Evolutionary conservation across 2,329 filamentous ascomycete species (phyloP), one percentile per base, ranked within the genome.

Genomic region (Penicillium freii): DNA sequence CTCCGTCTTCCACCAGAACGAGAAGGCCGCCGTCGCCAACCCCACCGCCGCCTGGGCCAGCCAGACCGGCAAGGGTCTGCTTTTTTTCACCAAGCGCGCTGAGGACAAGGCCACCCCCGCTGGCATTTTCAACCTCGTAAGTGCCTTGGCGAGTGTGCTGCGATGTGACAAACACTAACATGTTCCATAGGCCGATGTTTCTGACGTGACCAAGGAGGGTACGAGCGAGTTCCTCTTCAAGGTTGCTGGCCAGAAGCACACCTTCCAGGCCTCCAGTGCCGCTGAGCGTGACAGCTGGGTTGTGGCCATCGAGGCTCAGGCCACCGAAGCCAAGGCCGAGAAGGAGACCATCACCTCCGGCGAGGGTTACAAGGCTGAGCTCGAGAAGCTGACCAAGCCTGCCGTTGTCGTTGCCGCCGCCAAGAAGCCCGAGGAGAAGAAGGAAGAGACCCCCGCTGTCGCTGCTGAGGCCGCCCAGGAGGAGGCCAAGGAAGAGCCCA

Each of bases 271-370:
- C 57, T 71, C 81, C 69, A 87, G 73, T 69, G 69, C 84, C 48
- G 80, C 85, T 58, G 92, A 97, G 80, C 92, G 93, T 73, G 91
- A 96, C 77, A 91, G 89, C 83, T 97, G 94, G 94, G 85, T 96
- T 69, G 80, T 86, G 62, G 89, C 92, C 71, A 76, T 96, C 67
- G 92, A 94, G 84, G 79, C 84, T 70, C 91, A 92, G 82, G 85
- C 90, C 52, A 87, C 91, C 70, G 91, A 96, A 80, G 92, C 91
- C 70, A 67, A 67, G 64, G 65, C 64, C 21, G 64, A 67, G 58
- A 67, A 67, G 65, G 82, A 89, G 64, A 83, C 83, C 55, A 84
- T 97, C 68, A 84, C 85, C 63, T 86, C 87, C 77, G 88, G 87
- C 69, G 92, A 96, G 77, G 84, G 85, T 59, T 99, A 96, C 87